Evolutionary conservation across 495 filamentous ascomycete species (phyloP).

Genomic region (Bacidia gigantensis): DNA sequence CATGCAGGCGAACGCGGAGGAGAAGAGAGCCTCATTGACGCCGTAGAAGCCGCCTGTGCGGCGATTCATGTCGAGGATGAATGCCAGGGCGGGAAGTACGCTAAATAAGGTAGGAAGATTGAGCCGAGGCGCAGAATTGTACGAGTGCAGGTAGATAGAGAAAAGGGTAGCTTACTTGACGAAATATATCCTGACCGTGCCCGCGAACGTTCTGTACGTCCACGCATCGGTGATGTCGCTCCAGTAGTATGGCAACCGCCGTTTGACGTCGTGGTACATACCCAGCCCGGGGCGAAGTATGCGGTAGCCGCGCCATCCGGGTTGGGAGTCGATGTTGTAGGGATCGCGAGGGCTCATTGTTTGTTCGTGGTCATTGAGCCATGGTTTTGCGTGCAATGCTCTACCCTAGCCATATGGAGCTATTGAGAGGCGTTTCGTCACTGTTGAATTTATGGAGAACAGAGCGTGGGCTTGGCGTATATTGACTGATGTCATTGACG

Average conservation of each 20-base stretch:
- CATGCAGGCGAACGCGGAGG: slow-evolving; percentile 29
- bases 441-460: too few species aligned
- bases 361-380: too few species aligned
- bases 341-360: slow-evolving; percentile 4
- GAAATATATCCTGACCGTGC: slow-evolving; percentile 32
- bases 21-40: slow-evolving; percentile 32
- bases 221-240: slow-evolving; percentile 30
- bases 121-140: background rate
- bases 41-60: slow-evolving; percentile 29
- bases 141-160: background rate
- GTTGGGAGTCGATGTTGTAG: slow-evolving; percentile 7
- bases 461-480: too few species aligned
- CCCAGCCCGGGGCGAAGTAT: slow-evolving; percentile 23
- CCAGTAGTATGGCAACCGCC: slow-evolving; percentile 29
- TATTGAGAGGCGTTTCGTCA: too few species aligned
- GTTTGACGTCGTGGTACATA: slow-evolving; percentile 29
- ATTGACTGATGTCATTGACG: too few species aligned
- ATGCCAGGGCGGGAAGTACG: slow-evolving; percentile 33
- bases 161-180: slow-evolving; percentile 21
- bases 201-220: slow-evolving; percentile 29
- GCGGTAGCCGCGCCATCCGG: slow-evolving; percentile 12
- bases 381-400: too few species aligned
- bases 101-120: slow-evolving; percentile 4
- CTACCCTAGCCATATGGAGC: too few species aligned
- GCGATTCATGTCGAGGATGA: slow-evolving; percentile 30